A percentile compares a stretch with the other conserved stretches of the same genome.
Conservation (phyloP, 2,329 filamentous ascomycete genomes). For the Decorospora gaudefroyi region DNA sequence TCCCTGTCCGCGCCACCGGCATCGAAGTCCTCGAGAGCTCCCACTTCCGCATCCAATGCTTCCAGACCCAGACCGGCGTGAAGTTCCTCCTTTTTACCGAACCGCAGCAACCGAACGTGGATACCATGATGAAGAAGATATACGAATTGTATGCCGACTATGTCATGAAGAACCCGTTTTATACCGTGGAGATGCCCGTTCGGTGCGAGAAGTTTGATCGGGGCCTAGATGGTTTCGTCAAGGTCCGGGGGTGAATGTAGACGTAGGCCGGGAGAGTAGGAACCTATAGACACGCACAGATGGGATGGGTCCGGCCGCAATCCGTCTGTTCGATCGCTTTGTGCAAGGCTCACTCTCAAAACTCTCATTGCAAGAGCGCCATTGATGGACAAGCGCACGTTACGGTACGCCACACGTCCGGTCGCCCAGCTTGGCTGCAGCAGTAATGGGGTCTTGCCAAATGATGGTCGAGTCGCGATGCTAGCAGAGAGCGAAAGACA, state of each 20-base stretch:
- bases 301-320: too few relatives aligned
- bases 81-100: conserved; percentile 98
- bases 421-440: too few relatives aligned
- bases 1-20: conserved; percentile 63
- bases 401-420: too few relatives aligned
- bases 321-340: too few relatives aligned
- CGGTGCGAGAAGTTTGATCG: conserved; percentile 94
- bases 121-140: conserved; percentile 78
- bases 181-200: conserved; percentile 96
- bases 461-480: too few relatives aligned
- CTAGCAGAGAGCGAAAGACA: neutral
- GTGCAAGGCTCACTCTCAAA: too few relatives aligned
- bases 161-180: conserved; percentile 99
- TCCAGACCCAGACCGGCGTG: conserved; percentile 88
- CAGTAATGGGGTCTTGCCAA: too few relatives aligned
- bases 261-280: neutral
- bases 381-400: too few relatives aligned
- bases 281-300: too few relatives aligned
- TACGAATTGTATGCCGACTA: conserved; percentile 97
- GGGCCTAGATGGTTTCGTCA: conserved; percentile 78
- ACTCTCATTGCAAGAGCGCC: neutral
- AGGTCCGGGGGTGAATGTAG: conserved; percentile 50
- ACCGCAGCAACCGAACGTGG: conserved; percentile 82
- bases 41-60: conserved; percentile 94
- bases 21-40: conserved; percentile 92